A percentile compares a stretch with the other conserved stretches of the same genome.
These are phyloP conservation scores for Encephalitozoon cuniculi DNA, from an alignment of 371 early-diverging fungal species.

Conservation along the genomic window DNA sequence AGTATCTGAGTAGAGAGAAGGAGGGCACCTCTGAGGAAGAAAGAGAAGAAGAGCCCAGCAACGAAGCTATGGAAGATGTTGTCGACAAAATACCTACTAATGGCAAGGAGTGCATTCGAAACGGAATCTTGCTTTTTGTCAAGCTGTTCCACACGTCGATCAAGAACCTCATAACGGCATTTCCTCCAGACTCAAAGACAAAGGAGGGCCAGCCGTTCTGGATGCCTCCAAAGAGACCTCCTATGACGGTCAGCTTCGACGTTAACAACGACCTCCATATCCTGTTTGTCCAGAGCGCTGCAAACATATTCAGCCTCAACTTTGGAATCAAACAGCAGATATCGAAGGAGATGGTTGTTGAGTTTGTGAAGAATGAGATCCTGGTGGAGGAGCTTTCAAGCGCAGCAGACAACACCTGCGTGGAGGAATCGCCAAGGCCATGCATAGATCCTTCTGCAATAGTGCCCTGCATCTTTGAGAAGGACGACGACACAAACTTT, in stretches of 20 bases:
- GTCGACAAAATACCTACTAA: slow-evolving; percentile 86
- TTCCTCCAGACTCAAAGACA: slow-evolving; percentile 65
- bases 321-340: slow-evolving; percentile 69
- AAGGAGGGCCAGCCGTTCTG: slow-evolving; percentile 83
- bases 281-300: slow-evolving; percentile 78
- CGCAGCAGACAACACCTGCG: background rate
- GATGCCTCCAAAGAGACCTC: slow-evolving; percentile 95
- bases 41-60: slow-evolving; percentile 61
- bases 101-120: slow-evolving; percentile 62
- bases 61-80: slow-evolving; percentile 74
- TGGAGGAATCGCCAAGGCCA: slow-evolving; percentile 38
- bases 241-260: slow-evolving; percentile 64
- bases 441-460: slow-evolving; percentile 64
- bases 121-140: slow-evolving; percentile 43
- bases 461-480: slow-evolving; percentile 83
- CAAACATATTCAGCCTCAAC: slow-evolving; percentile 71
- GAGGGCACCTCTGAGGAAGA: background rate
- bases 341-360: slow-evolving; percentile 70
- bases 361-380: slow-evolving; percentile 74
- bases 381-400: slow-evolving; percentile 27
- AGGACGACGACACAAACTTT: slow-evolving; percentile 95
- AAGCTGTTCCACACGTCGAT: slow-evolving; percentile 48
- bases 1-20: background rate
- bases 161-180: slow-evolving; percentile 57
- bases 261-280: slow-evolving; percentile 69